Percentiles rank a stretch among this genome's conserved stretches.
Evolutionary conservation across 306 rosid species (phyloP).

Genomic region (Citrullus colocynthis): DNA sequence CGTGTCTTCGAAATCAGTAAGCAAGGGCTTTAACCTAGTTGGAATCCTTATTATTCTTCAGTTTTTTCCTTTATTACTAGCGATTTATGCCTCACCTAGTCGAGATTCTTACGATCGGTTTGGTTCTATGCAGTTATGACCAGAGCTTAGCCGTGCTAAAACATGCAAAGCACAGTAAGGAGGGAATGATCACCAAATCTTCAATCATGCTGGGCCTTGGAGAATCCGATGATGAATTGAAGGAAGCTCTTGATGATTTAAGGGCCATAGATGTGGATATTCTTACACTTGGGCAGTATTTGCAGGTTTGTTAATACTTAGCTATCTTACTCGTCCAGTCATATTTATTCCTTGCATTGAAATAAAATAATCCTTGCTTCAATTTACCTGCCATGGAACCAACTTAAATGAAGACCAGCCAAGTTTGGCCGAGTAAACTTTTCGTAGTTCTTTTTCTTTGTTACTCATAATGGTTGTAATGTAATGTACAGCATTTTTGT

Average conservation of each 20-base stretch:
- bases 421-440: not conserved
- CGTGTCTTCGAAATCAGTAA: not conserved
- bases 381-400: not conserved
- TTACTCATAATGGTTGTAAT: not conserved
- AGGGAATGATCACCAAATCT: conserved; percentile 85
- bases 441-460: not conserved
- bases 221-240: conserved; percentile 82
- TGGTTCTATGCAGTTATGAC: conserved; percentile 48
- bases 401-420: not conserved
- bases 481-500: not conserved
- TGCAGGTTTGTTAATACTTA: conserved; percentile 50
- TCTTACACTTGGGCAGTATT: conserved; percentile 89
- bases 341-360: not conserved
- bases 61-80: not conserved
- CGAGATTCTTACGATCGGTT: conserved; percentile 10
- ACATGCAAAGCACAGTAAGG: conserved; percentile 69
- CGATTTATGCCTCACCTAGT: not conserved
- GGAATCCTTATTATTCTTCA: not conserved
- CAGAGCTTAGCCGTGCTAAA: conserved; percentile 77
- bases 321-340: not conserved
- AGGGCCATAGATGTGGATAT: conserved; percentile 82
- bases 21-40: not conserved
- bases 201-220: conserved; percentile 98
- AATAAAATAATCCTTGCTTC: not conserved
- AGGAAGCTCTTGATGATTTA: conserved; percentile 64